Evolutionary conservation across 805 yeast genomes (phyloP), one percentile per base, ranked within the genome.

Genomic region (Clavispora fructus): DNA sequence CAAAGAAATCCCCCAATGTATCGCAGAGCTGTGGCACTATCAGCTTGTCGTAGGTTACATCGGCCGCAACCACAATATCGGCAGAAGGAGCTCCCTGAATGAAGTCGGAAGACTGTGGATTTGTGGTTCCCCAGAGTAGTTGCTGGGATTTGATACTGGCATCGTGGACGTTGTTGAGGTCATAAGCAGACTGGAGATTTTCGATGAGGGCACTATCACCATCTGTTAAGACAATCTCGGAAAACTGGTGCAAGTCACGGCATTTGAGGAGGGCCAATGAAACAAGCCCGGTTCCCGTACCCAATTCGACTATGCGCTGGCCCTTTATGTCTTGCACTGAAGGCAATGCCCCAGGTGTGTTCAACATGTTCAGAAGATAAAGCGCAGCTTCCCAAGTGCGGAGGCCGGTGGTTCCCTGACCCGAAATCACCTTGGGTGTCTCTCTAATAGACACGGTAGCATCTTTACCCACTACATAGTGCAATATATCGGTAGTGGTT

Each of bases 351-450:
- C 23, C 44, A 10, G 19, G 38, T 14, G n/a, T 40, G 44, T 57
- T 51, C 13, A 87, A 53, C 54, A 67, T 84, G 33, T 80, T 73
- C 1, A 85, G 68, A 7, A 92, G 64, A 44, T 71, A 87, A 7
- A 87, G 54, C 0, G 96, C 85, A 2, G 96, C 97, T 59, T 89
- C 97, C 98, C 97, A 91, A 0, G 97, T 92, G 35, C 97, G 69
- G 45, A 81, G 65, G 0, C 97, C 97, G 0, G 97, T 92, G 1
- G 95, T 84, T 6, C 95, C 95, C n/a, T 67, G 60, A 1, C 87
- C 88, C 32, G 87, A 77, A 12, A 86, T 78, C 43, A 85, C 50
- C 44, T 74, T 69, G 0, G 91, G 92, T 0, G 79, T 73, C 56
- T 86, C 94, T 47, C 64, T 65, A 3, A 85, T 76, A 7, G 54